These are phyloP conservation scores for Aethionema arabicum DNA, from an alignment of 345 rosid genomes.

Conservation along the genomic window DNA sequence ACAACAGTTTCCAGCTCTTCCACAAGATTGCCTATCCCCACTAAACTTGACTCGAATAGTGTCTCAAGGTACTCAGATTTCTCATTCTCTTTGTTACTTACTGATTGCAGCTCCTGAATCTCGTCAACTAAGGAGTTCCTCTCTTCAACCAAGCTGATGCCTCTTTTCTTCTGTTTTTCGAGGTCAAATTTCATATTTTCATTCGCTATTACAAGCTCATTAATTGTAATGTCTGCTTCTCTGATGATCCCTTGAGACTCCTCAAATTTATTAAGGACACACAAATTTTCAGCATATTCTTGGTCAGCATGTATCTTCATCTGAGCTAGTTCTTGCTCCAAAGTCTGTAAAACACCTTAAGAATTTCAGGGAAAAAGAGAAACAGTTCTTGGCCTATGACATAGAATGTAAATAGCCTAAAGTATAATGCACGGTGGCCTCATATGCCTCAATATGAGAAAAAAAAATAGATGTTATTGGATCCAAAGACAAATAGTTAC, in stretches of 20 bases:
- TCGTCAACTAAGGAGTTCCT: constrained; percentile 50
- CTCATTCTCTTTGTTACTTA: constrained; percentile 46
- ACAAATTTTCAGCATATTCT: constrained; percentile 64
- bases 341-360: constrained; percentile 45
- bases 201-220: constrained; percentile 72
- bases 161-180: constrained; percentile 49
- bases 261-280: constrained; percentile 71
- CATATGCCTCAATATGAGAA: constrained; percentile 11
- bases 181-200: constrained; percentile 71
- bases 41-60: constrained; percentile 55
- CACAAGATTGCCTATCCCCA: constrained; percentile 53
- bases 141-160: constrained; percentile 48
- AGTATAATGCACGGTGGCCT: constrained; percentile 20
- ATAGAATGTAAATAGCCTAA: constrained; percentile 6
- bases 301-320: constrained; percentile 62
- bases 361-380: constrained; percentile 21
- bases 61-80: constrained; percentile 59
- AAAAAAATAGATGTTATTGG: constrained; percentile 1
- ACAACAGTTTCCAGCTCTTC: constrained; percentile 57
- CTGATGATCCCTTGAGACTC: constrained; percentile 83
- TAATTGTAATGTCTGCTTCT: constrained; percentile 86
- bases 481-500: constrained; percentile 14
- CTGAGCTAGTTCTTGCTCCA: constrained; percentile 73
- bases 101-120: constrained; percentile 60
- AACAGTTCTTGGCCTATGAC: constrained; percentile 9